A percentile compares a stretch with the other conserved stretches of the same genome.
Conservation (phyloP, 805 yeast genomes). For the Tetrapisispora namnaoensis region DNA sequence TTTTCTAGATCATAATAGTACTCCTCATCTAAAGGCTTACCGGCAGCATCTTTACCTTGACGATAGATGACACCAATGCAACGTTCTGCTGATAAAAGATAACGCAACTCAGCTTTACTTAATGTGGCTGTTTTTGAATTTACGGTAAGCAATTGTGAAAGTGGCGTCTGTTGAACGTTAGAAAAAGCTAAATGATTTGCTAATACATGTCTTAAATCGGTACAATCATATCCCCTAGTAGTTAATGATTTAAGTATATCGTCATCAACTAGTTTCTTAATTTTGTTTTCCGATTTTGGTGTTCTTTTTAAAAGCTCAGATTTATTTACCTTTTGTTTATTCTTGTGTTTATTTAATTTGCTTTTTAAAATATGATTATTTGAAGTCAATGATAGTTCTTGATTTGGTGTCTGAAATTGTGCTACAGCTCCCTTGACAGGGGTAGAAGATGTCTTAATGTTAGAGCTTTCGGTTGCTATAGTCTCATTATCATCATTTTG, state of each 20-base stretch:
- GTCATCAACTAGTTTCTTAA: constrained; percentile 1
- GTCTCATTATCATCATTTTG: neutral
- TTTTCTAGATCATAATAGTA: constrained; percentile 82
- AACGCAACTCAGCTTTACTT: constrained; percentile 36
- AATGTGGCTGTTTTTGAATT: constrained; percentile 44
- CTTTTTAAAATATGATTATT: neutral
- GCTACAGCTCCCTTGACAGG: neutral
- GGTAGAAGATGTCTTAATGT: neutral
- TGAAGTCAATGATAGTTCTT: neutral
- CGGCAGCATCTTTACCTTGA: constrained; percentile 92
- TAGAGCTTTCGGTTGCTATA: neutral
- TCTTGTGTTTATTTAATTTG: neutral
- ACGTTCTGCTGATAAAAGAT: constrained; percentile 33
- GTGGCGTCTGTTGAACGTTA: constrained; percentile 76
- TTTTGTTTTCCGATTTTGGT: neutral
- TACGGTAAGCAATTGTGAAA: constrained; percentile 57
- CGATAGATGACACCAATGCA: constrained; percentile 86
- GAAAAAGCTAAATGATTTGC: constrained; percentile 87
- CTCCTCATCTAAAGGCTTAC: constrained; percentile 87
- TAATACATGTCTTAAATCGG: constrained; percentile 52
- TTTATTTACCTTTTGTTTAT: constrained; percentile 1
- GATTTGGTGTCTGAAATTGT: neutral
- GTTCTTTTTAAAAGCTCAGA: neutral
- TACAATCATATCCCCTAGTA: constrained; percentile 32
- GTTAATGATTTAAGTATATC: constrained; percentile 5